Conservation (phyloP, 805 yeast species). For the Groenewaldozyma salmanticensis region DNA sequence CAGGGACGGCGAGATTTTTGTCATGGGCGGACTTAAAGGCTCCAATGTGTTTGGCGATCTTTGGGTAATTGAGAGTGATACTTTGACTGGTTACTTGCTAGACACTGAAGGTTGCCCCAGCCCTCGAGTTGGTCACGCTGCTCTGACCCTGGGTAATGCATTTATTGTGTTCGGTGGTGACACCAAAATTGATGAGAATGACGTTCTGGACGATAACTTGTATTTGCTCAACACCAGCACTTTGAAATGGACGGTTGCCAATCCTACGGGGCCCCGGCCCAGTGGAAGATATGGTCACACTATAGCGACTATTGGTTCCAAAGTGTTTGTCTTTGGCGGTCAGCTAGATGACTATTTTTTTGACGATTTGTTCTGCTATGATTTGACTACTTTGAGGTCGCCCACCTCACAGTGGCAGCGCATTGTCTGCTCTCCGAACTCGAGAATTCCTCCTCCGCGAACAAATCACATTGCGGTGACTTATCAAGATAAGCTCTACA, state of each 20-base stretch:
- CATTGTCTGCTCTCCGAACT: slow-evolving; percentile 42
- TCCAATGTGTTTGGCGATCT: slow-evolving; percentile 91
- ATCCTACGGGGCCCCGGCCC: slow-evolving; percentile 68
- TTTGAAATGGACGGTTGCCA: slow-evolving; percentile 69
- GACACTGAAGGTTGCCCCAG: slow-evolving; percentile 78
- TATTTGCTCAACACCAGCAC: slow-evolving; percentile 78
- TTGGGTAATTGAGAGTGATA: slow-evolving; percentile 68
- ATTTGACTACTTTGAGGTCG: slow-evolving; percentile 73
- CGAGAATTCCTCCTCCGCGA: slow-evolving; percentile 63
- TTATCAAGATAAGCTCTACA: slow-evolving; percentile 64
- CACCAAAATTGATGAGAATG: slow-evolving; percentile 58
- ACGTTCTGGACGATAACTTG: slow-evolving; percentile 78
- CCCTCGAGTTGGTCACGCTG: slow-evolving; percentile 93
- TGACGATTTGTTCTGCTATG: slow-evolving; percentile 79
- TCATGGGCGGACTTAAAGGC: slow-evolving; percentile 94
- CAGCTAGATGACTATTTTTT: slow-evolving; percentile 77
- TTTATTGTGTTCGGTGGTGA: slow-evolving; percentile 96
- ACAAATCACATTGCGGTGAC: slow-evolving; percentile 87
- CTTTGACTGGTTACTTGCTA: slow-evolving; percentile 42
- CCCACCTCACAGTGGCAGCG: slow-evolving; percentile 80
- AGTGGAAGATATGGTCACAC: slow-evolving; percentile 93
- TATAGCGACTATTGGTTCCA: slow-evolving; percentile 57
- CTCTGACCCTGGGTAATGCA: slow-evolving; percentile 88
- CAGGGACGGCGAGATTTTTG: slow-evolving; percentile 68
- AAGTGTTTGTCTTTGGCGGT: slow-evolving; percentile 85